Base-by-base conservation (phyloP, 176 grass and related monocot species). In the Pontederia paniculata region DNA sequence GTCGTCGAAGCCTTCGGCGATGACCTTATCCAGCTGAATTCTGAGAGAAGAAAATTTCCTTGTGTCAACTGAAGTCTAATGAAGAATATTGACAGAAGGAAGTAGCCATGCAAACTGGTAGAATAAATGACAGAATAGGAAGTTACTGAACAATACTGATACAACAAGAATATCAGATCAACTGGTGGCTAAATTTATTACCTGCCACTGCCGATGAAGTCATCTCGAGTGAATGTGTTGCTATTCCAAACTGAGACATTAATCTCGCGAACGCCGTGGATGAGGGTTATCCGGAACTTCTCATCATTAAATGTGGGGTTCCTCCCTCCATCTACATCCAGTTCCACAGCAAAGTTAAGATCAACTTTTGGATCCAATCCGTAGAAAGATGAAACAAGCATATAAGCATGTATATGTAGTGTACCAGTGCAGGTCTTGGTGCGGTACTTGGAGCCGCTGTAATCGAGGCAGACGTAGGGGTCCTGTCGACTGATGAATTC, bases 391-490 rank as follows among this genome's bases (percentile, higher is more conserved):
- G 20, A 23, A 23, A 22, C 14, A 14, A 37, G 12, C 12, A 20
- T 4, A 21, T 1, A n/a, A 5, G 2, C 0, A 0, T 0, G 8
- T 13, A 9, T n/a, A 10, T 25, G 7, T 0, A 55, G n/a, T 28
- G 0, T 16, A 96, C 90, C 82, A 19, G 85, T 89, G 79, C 90
- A 89, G 22, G 90, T 96, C 14, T 76, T 45, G 10, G 85, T 89
- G 51, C 90, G 85, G 18, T 81, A 57, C 73, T 80, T 89, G 66
- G 71, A 81, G 73, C 21, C 76, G 70, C 82, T 81, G 66, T 89
- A 96, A 23, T 89, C 85, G 68, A 96, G 0, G 64, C 78, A 66
- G 74, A 96, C 85, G 72, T 96, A 96, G 62, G 90, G 85, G 61
- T 96, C 90, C 74, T 87, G 85, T 2, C 91, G 76, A 22, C 77